These are phyloP conservation scores for Eudorina sp. DNA, from an alignment of 139 green algal species.

Conservation along the genomic window DNA sequence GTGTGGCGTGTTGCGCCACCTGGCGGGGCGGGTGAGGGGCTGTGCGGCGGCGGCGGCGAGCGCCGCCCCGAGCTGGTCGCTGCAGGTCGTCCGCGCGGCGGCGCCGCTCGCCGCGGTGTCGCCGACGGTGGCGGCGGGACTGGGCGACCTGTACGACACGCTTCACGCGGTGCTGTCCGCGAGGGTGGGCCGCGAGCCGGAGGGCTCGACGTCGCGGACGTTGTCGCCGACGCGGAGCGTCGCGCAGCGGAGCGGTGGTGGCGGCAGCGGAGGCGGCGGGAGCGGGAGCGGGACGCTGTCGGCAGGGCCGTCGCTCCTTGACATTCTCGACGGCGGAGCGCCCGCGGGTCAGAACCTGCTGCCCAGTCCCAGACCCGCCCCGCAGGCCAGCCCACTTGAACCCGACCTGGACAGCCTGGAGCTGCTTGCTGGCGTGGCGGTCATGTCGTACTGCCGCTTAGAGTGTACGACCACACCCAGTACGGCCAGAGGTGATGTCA, in stretches of 20 bases:
- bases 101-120: not conserved
- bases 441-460: not conserved
- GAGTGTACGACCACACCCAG: too few species aligned
- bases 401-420: not conserved
- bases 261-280: not conserved
- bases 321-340: not conserved
- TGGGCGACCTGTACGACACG: conserved; percentile 2
- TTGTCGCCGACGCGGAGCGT: not conserved
- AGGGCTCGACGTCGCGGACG: not conserved
- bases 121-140: not conserved
- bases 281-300: not conserved
- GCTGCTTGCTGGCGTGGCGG: not conserved
- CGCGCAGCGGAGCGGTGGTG: not conserved
- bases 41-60: not conserved
- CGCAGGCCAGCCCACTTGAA: not conserved
- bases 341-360: not conserved
- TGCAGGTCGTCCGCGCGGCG: not conserved
- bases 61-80: not conserved
- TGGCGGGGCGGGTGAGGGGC: not conserved
- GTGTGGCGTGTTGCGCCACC: not conserved
- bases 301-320: not conserved
- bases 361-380: too few species aligned
- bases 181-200: not conserved
- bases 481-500: too few species aligned
- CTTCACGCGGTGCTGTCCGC: not conserved